Evolutionary conservation across 2,329 filamentous ascomycete species (phyloP).

Genomic region (Corinectria fuckeliana): DNA sequence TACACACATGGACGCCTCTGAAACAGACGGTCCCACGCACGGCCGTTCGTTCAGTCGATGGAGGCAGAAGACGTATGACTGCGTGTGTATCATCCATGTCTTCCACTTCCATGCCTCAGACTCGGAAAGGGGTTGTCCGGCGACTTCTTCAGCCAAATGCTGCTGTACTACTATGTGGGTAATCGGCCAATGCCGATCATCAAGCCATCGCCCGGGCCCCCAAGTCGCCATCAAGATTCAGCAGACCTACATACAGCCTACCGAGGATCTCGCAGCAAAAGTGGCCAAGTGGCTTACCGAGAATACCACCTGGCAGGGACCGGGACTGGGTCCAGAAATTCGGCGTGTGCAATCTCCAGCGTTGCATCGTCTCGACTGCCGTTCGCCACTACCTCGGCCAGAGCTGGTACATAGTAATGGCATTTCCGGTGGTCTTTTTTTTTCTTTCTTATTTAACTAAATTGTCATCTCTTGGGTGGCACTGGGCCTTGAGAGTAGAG

Average conservation of each 20-base stretch:
- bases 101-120: too few species aligned
- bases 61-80: too few species aligned
- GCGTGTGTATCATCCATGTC: too few species aligned
- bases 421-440: background rate
- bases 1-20: slow-evolving; percentile 8
- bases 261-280: background rate
- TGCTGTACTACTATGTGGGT: too few species aligned
- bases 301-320: slow-evolving; percentile 3
- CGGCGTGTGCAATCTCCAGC: slow-evolving; percentile 14
- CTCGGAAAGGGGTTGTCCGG: background rate
- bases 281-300: background rate
- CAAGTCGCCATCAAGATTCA: background rate
- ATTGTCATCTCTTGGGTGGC: background rate
- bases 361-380: slow-evolving; percentile 9
- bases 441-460: background rate
- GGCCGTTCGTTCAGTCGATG: too few species aligned
- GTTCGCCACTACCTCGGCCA: slow-evolving; percentile 6
- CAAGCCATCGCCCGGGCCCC: background rate
- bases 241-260: background rate
- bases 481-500: background rate
- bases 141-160: background rate
- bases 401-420: background rate
- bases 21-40: slow-evolving; percentile 17
- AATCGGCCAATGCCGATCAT: slow-evolving; percentile 8
- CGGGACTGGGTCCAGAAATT: background rate